Evolutionary conservation across 1,284 basidiomycete genomes (phyloP).

Genomic region (Agaricales sp.): DNA sequence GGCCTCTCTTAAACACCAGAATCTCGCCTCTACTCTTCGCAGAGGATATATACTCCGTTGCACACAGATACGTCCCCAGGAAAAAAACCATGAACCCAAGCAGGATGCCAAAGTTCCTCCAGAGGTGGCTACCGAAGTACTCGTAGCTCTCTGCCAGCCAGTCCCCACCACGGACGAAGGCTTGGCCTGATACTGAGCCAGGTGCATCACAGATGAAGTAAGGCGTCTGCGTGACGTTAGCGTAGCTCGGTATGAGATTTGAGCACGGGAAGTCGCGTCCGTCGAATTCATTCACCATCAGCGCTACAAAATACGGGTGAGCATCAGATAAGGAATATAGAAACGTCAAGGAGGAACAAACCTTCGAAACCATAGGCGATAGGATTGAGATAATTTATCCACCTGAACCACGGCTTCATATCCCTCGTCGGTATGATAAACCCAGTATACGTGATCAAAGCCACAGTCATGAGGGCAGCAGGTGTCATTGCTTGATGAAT

Average conservation of each 20-base stretch:
- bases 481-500: conserved; percentile 29
- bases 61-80: conserved; percentile 26
- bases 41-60: conserved; percentile 30
- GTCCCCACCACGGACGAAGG: conserved; percentile 34
- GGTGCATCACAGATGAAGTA: conserved; percentile 55
- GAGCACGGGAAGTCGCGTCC: neutral
- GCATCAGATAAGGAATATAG: too few species aligned
- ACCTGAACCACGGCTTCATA: conserved; percentile 28
- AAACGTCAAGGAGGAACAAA: neutral
- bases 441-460: conserved; percentile 33
- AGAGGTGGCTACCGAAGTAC: conserved; percentile 53
- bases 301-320: neutral
- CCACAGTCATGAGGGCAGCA: conserved; percentile 29
- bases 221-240: conserved; percentile 36
- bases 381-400: neutral
- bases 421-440: conserved; percentile 26
- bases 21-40: conserved; percentile 34
- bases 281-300: conserved; percentile 1
- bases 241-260: conserved; percentile 25
- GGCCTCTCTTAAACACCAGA: conserved; percentile 31
- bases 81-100: conserved; percentile 25
- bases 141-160: conserved; percentile 53
- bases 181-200: conserved; percentile 37
- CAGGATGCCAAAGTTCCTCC: conserved; percentile 28
- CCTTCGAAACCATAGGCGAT: neutral